A percentile compares a stretch with the other conserved stretches of the same genome.
These are phyloP conservation scores for Paratrimastix pyriformis DNA, from an alignment of 78 protist species.

Conservation along the genomic window DNA sequence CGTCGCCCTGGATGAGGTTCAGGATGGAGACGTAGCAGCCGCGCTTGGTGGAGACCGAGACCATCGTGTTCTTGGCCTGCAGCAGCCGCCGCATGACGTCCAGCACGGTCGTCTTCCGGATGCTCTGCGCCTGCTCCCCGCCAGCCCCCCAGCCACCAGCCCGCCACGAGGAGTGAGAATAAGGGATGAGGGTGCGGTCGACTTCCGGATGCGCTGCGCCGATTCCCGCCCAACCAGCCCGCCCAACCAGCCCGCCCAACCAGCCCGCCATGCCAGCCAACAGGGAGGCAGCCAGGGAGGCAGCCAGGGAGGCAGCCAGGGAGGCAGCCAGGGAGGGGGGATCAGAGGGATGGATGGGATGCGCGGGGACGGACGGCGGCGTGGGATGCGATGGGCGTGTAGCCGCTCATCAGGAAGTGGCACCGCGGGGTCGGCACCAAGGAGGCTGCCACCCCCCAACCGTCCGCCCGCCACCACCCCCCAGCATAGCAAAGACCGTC, in stretches of 20 bases:
- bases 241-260: no score
- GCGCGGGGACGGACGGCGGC: not conserved
- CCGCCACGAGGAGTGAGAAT: no score
- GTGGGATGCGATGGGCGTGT: conserved; percentile 57
- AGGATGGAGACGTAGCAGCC: conserved; percentile 89
- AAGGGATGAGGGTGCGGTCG: no score
- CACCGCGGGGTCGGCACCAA: conserved; percentile 98
- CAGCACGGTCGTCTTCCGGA: conserved; percentile 93
- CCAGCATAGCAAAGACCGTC: no score
- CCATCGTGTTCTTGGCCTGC: conserved; percentile 89
- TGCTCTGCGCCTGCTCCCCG: conserved; percentile 1
- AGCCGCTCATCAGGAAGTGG: conserved; percentile 97
- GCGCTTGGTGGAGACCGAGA: conserved; percentile 49
- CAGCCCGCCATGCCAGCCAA: no score
- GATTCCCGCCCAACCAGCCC: no score
- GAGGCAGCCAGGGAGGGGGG: not conserved
- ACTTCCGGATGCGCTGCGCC: no score
- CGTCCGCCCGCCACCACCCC: no score
- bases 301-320: no score
- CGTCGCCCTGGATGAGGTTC: conserved; percentile 97
- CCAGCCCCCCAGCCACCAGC: not conserved
- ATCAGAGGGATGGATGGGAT: not conserved
- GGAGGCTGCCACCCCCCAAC: no score
- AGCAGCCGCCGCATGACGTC: conserved; percentile 97
- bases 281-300: no score